Evolutionary conservation across 331 rosid genomes (phyloP).

Genomic region (Malus hybrid): DNA sequence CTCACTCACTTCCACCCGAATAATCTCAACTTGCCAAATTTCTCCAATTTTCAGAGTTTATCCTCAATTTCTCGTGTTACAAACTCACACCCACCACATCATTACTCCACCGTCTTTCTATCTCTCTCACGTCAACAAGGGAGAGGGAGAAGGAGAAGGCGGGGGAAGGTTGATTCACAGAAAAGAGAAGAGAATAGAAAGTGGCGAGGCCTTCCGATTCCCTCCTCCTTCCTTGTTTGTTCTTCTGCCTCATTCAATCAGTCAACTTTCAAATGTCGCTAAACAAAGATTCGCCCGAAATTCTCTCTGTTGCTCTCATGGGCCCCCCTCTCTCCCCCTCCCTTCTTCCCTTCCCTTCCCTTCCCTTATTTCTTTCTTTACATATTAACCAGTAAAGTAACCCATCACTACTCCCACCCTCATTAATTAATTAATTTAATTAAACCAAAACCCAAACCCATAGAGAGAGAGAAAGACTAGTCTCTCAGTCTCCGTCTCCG

Average conservation of each 20-base stretch:
- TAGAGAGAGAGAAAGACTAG: not conserved
- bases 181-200: no score
- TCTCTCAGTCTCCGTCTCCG: not conserved
- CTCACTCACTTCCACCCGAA: not conserved
- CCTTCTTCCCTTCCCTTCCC: not conserved
- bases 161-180: no score
- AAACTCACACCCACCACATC: not conserved
- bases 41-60: no score
- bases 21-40: not conserved
- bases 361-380: not conserved
- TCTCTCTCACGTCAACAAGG: not conserved
- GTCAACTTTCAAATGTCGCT: constrained; percentile 19
- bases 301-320: not conserved
- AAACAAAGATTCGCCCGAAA: constrained; percentile 15
- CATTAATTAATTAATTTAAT: no score
- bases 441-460: not conserved
- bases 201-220: no score
- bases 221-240: no score
- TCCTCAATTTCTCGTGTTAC: not conserved
- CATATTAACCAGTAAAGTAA: no score
- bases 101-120: not conserved
- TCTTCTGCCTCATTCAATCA: not conserved
- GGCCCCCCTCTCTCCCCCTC: not conserved
- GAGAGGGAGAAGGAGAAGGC: no score
- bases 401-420: not conserved